phyloP scores from a whole-genome alignment of 441 rosid genomes.

The Theobroma grandiflorum region DNA sequence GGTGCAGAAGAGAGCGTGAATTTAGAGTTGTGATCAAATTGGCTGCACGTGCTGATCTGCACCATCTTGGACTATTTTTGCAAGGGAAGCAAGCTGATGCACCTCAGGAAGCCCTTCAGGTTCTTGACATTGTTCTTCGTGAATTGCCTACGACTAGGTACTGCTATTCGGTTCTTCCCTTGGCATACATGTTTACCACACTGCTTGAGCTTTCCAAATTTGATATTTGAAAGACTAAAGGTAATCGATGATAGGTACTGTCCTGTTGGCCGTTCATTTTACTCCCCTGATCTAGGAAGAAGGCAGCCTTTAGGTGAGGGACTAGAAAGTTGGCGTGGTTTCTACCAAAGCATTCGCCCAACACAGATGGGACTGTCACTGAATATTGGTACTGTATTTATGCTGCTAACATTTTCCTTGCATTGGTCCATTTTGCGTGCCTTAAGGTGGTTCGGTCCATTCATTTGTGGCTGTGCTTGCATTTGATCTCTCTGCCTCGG shows the following conservation, averaged over 20 bases:
- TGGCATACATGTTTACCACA: slow-evolving; percentile 7
- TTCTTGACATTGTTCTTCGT: slow-evolving; percentile 94
- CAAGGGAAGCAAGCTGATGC: slow-evolving; percentile 94
- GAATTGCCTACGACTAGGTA: slow-evolving; percentile 90
- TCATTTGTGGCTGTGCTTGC: not conserved
- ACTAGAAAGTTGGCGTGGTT: slow-evolving; percentile 97
- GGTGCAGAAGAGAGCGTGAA: slow-evolving; percentile 78
- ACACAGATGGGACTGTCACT: slow-evolving; percentile 96
- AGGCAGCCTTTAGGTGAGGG: slow-evolving; percentile 92
- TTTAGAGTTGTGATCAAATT: slow-evolving; percentile 82
- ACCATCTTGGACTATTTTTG: slow-evolving; percentile 84
- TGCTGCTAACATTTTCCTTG: slow-evolving; percentile 6
- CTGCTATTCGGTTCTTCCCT: slow-evolving; percentile 20
- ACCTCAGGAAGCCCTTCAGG: slow-evolving; percentile 97
- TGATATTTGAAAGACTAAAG: not conserved
- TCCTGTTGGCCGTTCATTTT: slow-evolving; percentile 95
- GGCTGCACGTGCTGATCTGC: slow-evolving; percentile 94
- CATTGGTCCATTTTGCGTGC: not conserved
- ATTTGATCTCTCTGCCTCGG: not conserved
- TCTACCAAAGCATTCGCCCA: slow-evolving; percentile 97
- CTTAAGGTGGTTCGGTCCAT: not conserved
- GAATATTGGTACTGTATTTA: slow-evolving; percentile 65
- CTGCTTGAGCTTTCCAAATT: slow-evolving; percentile 15
- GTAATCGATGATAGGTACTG: slow-evolving; percentile 58
- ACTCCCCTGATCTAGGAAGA: slow-evolving; percentile 83